Evolutionary conservation across 2,329 filamentous ascomycete genomes (phyloP), one percentile per base, ranked within the genome.

Genomic region (Ilyonectria sp.): DNA sequence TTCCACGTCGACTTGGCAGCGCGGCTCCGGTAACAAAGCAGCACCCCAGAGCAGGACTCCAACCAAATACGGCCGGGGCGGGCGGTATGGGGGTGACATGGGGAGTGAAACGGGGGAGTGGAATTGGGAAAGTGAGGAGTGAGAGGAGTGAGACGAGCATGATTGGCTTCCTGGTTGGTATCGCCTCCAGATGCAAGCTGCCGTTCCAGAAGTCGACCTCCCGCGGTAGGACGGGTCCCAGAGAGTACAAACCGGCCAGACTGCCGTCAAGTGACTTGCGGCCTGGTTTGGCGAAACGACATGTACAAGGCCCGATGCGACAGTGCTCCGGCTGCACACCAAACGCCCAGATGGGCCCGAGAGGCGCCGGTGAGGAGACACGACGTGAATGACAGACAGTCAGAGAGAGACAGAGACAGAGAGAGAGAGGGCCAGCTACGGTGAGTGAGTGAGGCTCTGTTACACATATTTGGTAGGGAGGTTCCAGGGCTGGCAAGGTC

Each of bases 111-210:
- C 17, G 11, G 11, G 37, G 13, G 37, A 17, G 37, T 40, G 17
- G 13, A 37, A 40, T 40, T 40, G 37, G 37, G 37, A 17, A 40
- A 17, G 37, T 13, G 11, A 40, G 37, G 37, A 17, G 37, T 13
- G 6, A 40, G 17, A 13, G 37, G 37, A 6, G 37, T 40, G 37
- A 6, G 6, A 40, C 17, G 37, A 17, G 37, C 13, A 13, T 69
- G 69, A 70, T 73, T 73, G 66, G 69, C 60, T 64, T 60, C 53
- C 56, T 71, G 71, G 69, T 61, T 71, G 65, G 74, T 71, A 72
- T 76, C 70, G 72, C 73, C 71, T 73, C 52, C 61, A 68, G 60
- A 74, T 77, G 76, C 75, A 76, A 70, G 73, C 60, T 75, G 64
- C 76, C 76, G 76, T 76, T 71, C 71, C 69, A 75, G 73, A 76